Conservation (phyloP, 805 yeast genomes). For the Metschnikowia lochheadii region DNA sequence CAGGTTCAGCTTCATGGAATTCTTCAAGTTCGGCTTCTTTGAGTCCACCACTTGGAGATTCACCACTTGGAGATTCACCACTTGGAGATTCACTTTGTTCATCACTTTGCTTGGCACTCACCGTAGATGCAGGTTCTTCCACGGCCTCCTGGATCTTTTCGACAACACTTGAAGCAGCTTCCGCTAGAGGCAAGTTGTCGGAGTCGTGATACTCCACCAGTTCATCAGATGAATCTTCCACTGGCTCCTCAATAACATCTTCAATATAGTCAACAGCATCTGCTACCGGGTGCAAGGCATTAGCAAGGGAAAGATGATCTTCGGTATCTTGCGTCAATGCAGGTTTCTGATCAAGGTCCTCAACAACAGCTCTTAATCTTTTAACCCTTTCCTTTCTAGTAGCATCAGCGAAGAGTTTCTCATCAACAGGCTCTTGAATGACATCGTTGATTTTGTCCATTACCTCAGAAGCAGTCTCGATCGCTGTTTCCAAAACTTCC, state of each 20-base stretch:
- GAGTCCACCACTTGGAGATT: not conserved
- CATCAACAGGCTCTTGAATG: conserved; percentile 3
- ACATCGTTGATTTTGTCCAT: not conserved
- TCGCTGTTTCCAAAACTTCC: not conserved
- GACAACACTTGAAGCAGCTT: not conserved
- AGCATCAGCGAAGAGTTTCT: not conserved
- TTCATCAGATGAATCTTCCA: not conserved
- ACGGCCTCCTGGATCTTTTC: not conserved
- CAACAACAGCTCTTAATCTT: not conserved
- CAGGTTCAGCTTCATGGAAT: not conserved
- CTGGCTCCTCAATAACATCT: not conserved
- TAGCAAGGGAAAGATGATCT: not conserved
- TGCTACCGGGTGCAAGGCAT: not conserved
- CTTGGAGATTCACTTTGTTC: not conserved
- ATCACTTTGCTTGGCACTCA: not conserved
- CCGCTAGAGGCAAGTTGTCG: not conserved
- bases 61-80: not conserved
- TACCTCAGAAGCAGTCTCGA: not conserved
- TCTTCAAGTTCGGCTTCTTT: not conserved
- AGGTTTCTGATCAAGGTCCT: not conserved
- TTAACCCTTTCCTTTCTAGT: not conserved
- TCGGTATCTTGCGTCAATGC: not conserved
- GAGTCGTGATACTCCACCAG: not conserved
- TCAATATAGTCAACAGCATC: not conserved
- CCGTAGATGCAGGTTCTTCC: not conserved